Evolutionary conservation across 257 asterid species (phyloP).

Genomic region (Solanum medicagineum): DNA sequence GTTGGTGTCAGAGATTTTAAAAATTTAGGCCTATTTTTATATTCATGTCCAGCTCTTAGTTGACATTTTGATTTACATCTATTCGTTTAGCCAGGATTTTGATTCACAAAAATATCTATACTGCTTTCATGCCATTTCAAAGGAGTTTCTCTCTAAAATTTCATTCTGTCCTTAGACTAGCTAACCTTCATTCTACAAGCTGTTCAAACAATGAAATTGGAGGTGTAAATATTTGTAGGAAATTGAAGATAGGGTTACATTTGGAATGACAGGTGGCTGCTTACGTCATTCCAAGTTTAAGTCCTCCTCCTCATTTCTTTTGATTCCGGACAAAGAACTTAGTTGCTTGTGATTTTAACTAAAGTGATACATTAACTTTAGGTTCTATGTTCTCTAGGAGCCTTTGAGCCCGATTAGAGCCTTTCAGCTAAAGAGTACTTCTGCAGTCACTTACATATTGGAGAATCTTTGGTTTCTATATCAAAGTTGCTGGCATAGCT

Average conservation of each 20-base stretch:
- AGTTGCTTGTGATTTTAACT: neutral
- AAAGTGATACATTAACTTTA: neutral
- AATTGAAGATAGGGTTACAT: neutral
- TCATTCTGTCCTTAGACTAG: neutral
- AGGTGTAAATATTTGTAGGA: neutral
- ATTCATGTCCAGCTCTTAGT: neutral
- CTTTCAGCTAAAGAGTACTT: neutral
- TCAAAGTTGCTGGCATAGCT: neutral
- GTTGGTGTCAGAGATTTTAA: neutral
- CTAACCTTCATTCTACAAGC: neutral
- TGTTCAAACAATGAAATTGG: neutral
- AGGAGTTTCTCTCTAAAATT: neutral
- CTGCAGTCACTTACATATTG: neutral
- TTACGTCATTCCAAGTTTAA: neutral
- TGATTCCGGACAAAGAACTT: neutral
- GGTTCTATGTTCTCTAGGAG: neutral
- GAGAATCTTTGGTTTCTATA: neutral
- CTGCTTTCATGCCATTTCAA: neutral
- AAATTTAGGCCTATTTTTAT: neutral
- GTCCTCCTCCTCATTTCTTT: neutral
- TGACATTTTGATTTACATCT: too few relatives aligned
- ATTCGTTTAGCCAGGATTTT: neutral
- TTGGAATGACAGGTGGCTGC: neutral
- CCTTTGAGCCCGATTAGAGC: neutral
- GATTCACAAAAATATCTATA: neutral